Conservation (phyloP, 2,329 filamentous ascomycete genomes). For the Myotisia sp. region DNA sequence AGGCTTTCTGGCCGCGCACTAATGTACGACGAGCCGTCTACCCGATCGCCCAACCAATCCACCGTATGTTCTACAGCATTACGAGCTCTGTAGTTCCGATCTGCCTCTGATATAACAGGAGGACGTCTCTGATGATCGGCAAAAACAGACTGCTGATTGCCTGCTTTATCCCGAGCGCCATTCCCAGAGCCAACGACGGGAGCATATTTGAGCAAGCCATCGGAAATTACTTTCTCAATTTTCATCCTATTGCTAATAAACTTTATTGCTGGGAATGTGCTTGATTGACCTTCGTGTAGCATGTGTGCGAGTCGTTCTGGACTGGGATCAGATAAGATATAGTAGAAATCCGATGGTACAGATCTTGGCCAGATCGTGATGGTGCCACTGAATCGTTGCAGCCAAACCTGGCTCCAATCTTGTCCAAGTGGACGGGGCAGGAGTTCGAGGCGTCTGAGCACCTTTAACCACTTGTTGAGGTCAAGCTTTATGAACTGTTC, state of each 20-base stretch:
- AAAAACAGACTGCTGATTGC: too few relatives aligned
- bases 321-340: slow-evolving; percentile 75
- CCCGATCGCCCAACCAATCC: slow-evolving; percentile 7
- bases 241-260: slow-evolving; percentile 81
- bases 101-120: slow-evolving; percentile 5
- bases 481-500: slow-evolving; percentile 96
- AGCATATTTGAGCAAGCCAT: slow-evolving; percentile 34
- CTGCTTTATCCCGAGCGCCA: slow-evolving; percentile 15
- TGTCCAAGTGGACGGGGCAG: slow-evolving; percentile 81
- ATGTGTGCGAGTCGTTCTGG: slow-evolving; percentile 63
- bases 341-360: slow-evolving; percentile 61
- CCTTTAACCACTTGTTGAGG: slow-evolving; percentile 93
- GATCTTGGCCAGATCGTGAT: slow-evolving; percentile 93
- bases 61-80: slow-evolving; percentile 4
- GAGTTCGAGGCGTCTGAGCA: slow-evolving; percentile 80
- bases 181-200: slow-evolving; percentile 16
- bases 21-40: neutral
- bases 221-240: slow-evolving; percentile 55
- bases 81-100: neutral
- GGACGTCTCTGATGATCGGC: slow-evolving; percentile 16
- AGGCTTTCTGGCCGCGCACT: neutral
- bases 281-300: slow-evolving; percentile 81
- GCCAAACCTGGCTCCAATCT: slow-evolving; percentile 93
- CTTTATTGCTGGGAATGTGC: slow-evolving; percentile 77
- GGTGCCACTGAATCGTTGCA: slow-evolving; percentile 87